Evolutionary conservation across 163 green algal genomes (phyloP).

Genomic region (Chloroidium sp.): DNA sequence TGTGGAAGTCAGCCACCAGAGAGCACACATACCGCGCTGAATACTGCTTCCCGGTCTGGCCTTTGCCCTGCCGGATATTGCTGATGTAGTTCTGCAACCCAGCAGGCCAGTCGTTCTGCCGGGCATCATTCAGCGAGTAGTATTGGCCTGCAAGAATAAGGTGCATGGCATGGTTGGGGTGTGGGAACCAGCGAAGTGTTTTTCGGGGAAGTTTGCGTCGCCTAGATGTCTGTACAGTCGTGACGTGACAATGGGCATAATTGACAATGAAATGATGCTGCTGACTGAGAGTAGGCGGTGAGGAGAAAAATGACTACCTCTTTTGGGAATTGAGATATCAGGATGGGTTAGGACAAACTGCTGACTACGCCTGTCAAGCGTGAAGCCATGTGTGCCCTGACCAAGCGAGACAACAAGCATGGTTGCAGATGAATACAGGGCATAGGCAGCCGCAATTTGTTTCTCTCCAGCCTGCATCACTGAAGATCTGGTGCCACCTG

Average conservation of each 20-base stretch:
- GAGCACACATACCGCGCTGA: constrained; percentile 42
- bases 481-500: background rate
- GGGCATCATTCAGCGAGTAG: constrained; percentile 49
- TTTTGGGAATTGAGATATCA: constrained; percentile 20
- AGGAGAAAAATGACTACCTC: background rate
- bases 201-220: background rate
- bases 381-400: constrained; percentile 28
- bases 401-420: constrained; percentile 17
- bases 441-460: constrained; percentile 12
- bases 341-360: constrained; percentile 33
- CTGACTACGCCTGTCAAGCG: constrained; percentile 15
- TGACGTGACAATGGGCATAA: background rate
- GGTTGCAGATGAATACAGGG: constrained; percentile 21
- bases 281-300: background rate
- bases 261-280: too few relatives aligned
- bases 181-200: too few relatives aligned
- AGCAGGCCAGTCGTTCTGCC: constrained; percentile 41
- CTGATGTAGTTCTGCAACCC: constrained; percentile 36
- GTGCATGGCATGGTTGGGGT: too few relatives aligned
- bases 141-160: constrained; percentile 19
- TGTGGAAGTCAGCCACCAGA: constrained; percentile 22
- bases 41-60: constrained; percentile 36
- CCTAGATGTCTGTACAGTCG: background rate
- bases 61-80: constrained; percentile 26
- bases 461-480: constrained; percentile 7